These are phyloP conservation scores for Sporothrix dimorphospora DNA, from an alignment of 2,329 filamentous ascomycete species.

Conservation along the genomic window DNA sequence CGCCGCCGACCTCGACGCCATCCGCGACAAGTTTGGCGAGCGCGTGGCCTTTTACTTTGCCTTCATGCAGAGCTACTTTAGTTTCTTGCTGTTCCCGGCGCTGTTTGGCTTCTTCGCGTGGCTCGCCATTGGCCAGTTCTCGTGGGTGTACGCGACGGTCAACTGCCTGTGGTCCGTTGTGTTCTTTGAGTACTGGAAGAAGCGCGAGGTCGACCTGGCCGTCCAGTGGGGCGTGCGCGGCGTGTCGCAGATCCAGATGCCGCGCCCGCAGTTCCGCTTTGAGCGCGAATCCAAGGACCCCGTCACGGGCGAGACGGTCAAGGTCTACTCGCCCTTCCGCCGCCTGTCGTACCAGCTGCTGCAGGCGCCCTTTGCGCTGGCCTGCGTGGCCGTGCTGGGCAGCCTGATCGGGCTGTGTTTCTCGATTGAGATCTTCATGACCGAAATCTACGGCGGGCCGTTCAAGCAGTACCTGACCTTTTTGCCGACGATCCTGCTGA, in stretches of 20 bases:
- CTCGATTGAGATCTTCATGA: conserved; percentile 92
- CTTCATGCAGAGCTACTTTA: conserved; percentile 77
- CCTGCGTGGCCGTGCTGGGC: conserved; percentile 72
- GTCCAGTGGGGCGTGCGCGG: conserved; percentile 74
- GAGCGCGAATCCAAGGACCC: conserved; percentile 78
- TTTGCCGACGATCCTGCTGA: conserved; percentile 86
- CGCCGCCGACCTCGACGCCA: conserved; percentile 68
- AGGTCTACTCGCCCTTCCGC: conserved; percentile 75
- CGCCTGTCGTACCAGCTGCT: conserved; percentile 76
- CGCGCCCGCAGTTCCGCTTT: conserved; percentile 73
- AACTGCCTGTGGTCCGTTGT: conserved; percentile 72
- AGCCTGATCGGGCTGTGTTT: conserved; percentile 85
- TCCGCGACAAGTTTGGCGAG: conserved; percentile 66
- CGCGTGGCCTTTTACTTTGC: conserved; percentile 81
- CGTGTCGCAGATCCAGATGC: conserved; percentile 67
- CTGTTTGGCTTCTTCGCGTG: conserved; percentile 69
- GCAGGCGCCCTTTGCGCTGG: conserved; percentile 81
- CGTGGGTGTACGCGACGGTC: conserved; percentile 67
- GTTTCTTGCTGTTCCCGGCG: conserved; percentile 71
- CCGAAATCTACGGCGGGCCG: conserved; percentile 87
- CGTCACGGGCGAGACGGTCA: conserved; percentile 77
- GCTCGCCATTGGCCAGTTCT: conserved; percentile 71
- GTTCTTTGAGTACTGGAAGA: conserved; percentile 81
- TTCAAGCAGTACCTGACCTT: conserved; percentile 87
- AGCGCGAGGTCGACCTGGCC: conserved; percentile 70